Percentiles rank a stretch among this genome's conserved stretches.
Evolutionary conservation across 495 filamentous ascomycete genomes (phyloP).

Genomic region (Tricharina praecox): DNA sequence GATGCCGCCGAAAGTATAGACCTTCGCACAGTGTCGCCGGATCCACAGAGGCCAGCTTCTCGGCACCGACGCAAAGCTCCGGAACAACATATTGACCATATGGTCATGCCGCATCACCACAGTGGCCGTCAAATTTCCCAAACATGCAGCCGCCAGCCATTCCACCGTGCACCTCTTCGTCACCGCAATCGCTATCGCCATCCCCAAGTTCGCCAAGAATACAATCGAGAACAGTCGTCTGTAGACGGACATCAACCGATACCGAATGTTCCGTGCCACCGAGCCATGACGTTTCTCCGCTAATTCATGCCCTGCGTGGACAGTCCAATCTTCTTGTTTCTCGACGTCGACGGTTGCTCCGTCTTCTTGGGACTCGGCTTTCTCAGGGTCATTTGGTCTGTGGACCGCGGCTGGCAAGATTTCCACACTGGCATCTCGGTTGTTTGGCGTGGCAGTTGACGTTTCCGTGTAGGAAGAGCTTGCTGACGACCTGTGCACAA

Average conservation of each 20-base stretch:
- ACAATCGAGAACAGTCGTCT: constrained; percentile 1
- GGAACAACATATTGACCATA: constrained; percentile 55
- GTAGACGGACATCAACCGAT: neutral
- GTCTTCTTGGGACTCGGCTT: too few species aligned
- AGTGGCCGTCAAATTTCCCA: neutral
- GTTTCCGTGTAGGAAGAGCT: too few species aligned
- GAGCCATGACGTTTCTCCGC: neutral
- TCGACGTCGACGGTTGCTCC: neutral
- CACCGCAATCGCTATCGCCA: neutral
- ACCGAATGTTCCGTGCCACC: neutral
- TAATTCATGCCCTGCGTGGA: neutral
- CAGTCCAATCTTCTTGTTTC: constrained; percentile 4
- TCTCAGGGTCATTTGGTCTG: too few species aligned
- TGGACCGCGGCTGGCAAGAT: too few species aligned
- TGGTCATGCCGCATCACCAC: constrained; percentile 43
- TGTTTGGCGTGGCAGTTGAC: too few species aligned
- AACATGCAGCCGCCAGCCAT: neutral
- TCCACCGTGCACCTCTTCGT: neutral
- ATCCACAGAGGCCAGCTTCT: constrained; percentile 43
- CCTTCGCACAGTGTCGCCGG: constrained; percentile 49
- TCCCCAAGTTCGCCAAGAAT: neutral
- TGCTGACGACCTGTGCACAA: too few species aligned
- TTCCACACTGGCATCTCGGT: too few species aligned
- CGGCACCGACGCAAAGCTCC: constrained; percentile 36
- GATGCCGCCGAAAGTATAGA: constrained; percentile 62